Base-by-base conservation (phyloP, 352 stramenopile species). In the Pythium sukuiense region DNA sequence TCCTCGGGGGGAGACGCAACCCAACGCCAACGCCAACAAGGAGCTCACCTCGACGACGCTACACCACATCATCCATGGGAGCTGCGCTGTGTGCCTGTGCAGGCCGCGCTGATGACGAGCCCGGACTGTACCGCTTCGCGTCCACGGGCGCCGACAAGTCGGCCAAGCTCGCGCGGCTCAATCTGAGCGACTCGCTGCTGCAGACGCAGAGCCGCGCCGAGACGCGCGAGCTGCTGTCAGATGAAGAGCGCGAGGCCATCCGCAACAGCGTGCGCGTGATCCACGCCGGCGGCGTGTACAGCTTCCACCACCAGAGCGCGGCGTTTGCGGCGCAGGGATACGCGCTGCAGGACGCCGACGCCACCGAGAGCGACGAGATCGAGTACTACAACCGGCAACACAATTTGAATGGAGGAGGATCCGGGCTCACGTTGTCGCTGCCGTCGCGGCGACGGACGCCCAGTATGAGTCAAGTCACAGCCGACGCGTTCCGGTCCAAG, bases 401-500 rank as follows among this genome's bases (percentile, higher is more conserved):
- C 30, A 35, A 48, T n/a, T 33, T 46, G 13, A 32, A 18, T 24
- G 33, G 30, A 18, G 46, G 20, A 13, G 20, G 20, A 24, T 24
- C 20, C 20, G 20, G 20, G 20, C 29, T 63, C 9, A 39, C 48
- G 18, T 29, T 63, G n/a, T 46, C 63, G 46, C 18, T 63, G 11
- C 32, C 65, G 14, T 14, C 58, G 32, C 57, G 55, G 48, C 65
- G 54, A 24, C 52, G 46, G 4, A 69, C 69, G 33, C 69, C 73
- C 27, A 69, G 65, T n/a, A 85, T 62, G 55, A 83, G 79, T 16
- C 77, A 74, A 32, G 81, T 76, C 27, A 87, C 83, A 54, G 80
- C 80, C 4, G 79, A 92, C 60, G 83, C 83, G 30, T 89, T 92
- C 67, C 76, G 78, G 7, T 70, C 77, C 52, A 92, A 92, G 50